phyloP scores from a whole-genome alignment of 2,329 filamentous ascomycete species.

The Trichophyton rubrum region DNA sequence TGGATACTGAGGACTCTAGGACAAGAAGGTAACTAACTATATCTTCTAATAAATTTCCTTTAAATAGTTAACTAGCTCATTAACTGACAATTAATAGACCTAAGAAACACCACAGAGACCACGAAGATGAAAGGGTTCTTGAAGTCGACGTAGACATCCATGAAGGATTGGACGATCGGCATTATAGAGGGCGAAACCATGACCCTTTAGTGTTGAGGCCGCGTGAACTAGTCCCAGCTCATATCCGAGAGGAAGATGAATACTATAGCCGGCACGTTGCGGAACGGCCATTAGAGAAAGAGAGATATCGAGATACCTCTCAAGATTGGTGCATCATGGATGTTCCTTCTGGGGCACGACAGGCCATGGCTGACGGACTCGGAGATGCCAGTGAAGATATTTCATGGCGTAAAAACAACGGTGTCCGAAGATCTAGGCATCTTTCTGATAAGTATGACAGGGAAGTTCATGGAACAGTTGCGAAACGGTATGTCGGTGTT shows the following conservation, averaged over 20 bases:
- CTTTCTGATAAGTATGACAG: conserved; percentile 51
- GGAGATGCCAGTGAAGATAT: conserved; percentile 59
- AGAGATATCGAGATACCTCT: conserved; percentile 61
- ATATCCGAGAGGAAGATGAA: conserved; percentile 36
- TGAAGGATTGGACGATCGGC: conserved; percentile 35
- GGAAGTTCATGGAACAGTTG: conserved; percentile 26
- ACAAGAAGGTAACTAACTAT: conserved; percentile 38
- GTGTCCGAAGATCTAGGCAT: conserved; percentile 62
- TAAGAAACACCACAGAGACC: conserved; percentile 35
- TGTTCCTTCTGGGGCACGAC: conserved; percentile 69
- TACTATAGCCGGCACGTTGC: conserved; percentile 56
- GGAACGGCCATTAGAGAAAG: conserved; percentile 57
- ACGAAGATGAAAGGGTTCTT: conserved; percentile 56
- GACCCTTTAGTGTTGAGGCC: conserved; percentile 1
- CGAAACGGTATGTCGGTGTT: conserved; percentile 32
- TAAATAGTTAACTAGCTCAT: conserved; percentile 20
- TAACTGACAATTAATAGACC: conserved; percentile 20
- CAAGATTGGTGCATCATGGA: conserved; percentile 72
- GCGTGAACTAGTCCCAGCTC: conserved; percentile 13
- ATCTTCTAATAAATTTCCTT: conserved; percentile 13
- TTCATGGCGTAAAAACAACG: conserved; percentile 67
- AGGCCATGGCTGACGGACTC: conserved; percentile 67
- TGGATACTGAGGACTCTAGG: conserved; percentile 42
- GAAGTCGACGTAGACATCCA: conserved; percentile 5
- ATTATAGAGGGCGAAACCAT: neutral